Percentiles rank a stretch among this genome's conserved stretches.
phyloP scores from a whole-genome alignment of 2,329 filamentous ascomycete genomes.

The Venturiaceae sp. region DNA sequence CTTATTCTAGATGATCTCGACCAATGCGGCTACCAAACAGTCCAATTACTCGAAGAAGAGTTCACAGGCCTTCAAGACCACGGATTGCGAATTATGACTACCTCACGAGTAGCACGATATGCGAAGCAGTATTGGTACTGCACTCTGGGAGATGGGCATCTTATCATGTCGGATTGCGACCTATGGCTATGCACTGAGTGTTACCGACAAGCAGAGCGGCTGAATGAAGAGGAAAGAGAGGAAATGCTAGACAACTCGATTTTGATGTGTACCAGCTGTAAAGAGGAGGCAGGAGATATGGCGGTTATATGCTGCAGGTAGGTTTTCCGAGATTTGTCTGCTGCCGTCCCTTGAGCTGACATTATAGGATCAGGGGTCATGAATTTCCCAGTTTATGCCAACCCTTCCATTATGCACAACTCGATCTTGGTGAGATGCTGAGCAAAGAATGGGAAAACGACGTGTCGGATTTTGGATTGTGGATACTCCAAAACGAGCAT shows the following conservation, averaged over 20 bases:
- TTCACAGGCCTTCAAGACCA: background rate
- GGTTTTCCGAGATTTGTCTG: background rate
- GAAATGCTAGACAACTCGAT: background rate
- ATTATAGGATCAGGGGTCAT: background rate
- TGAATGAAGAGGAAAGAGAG: background rate
- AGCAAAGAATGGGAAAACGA: background rate
- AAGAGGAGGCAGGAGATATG: background rate
- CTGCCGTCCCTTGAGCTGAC: background rate
- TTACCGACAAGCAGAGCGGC: background rate
- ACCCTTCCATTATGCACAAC: background rate
- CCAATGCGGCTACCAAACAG: background rate
- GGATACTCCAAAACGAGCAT: background rate
- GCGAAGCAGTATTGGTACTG: background rate
- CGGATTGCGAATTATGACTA: background rate
- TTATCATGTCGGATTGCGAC: background rate
- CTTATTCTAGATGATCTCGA: background rate
- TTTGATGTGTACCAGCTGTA: background rate
- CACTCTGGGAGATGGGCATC: background rate
- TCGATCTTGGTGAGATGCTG: background rate
- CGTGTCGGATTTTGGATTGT: background rate
- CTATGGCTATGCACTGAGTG: background rate
- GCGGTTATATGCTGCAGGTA: background rate
- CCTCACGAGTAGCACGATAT: background rate
- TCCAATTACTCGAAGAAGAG: background rate
- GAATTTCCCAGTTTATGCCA: background rate